These are phyloP conservation scores for Apiotrichum domesticum DNA, from an alignment of 1,284 basidiomycete species.

Conservation along the genomic window DNA sequence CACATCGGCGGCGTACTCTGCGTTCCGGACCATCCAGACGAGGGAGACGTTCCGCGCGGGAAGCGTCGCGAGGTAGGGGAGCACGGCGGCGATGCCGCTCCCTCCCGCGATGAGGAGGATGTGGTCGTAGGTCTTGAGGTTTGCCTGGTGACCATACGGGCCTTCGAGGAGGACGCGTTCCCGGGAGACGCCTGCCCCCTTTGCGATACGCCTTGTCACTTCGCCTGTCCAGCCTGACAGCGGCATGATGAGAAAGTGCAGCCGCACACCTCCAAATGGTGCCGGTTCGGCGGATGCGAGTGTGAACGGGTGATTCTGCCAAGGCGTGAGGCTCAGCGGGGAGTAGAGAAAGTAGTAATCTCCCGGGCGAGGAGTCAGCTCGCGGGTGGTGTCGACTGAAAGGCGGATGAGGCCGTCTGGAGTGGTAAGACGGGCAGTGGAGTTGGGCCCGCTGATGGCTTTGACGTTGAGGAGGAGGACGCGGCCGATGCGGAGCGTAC, in stretches of 20 bases:
- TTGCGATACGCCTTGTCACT: constrained; percentile 1
- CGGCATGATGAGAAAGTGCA: constrained; percentile 25
- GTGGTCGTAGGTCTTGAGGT: constrained; percentile 16
- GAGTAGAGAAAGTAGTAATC: constrained; percentile 30
- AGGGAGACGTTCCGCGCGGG: constrained; percentile 9
- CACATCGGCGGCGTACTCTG: constrained; percentile 22
- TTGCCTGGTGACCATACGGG: constrained; percentile 26
- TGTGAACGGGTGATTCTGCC: constrained; percentile 33
- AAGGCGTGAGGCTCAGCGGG: constrained; percentile 17
- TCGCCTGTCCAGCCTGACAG: constrained; percentile 19
- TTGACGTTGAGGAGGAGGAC: constrained; percentile 19
- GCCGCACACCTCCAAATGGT: constrained; percentile 1
- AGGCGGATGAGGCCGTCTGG: constrained; percentile 19
- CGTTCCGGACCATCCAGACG: constrained; percentile 24
- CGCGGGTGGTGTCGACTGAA: constrained; percentile 14
- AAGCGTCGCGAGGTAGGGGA: constrained; percentile 23
- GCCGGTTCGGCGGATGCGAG: constrained; percentile 16
- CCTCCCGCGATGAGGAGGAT: constrained; percentile 27
- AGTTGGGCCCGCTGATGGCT: constrained; percentile 1
- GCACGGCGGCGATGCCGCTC: constrained; percentile 25
- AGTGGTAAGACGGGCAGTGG: not conserved
- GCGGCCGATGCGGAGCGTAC: constrained; percentile 9
- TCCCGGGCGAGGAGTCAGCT: constrained; percentile 18
- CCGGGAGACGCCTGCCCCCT: not conserved
- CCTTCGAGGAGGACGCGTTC: constrained; percentile 26